A percentile compares a stretch with the other conserved stretches of the same genome.
Evolutionary conservation across 139 green algal species (phyloP).

Genomic region (Haematococcus sp.): DNA sequence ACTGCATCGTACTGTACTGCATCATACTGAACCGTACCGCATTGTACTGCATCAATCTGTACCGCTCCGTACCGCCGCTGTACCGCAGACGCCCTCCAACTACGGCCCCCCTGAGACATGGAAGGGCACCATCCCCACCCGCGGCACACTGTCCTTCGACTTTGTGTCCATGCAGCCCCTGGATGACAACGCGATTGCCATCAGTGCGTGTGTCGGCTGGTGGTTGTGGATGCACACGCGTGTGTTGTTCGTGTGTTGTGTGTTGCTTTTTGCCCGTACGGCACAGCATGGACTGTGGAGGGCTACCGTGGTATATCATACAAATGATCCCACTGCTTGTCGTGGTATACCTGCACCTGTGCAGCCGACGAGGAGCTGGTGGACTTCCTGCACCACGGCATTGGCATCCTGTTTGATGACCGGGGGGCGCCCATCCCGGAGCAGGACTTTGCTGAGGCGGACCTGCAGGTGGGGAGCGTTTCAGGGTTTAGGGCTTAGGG

Average conservation of each 20-base stretch:
- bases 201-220: too few relatives aligned
- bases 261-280: too few relatives aligned
- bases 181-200: too few relatives aligned
- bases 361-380: conserved; percentile 17
- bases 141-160: conserved; percentile 52
- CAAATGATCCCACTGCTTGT: too few relatives aligned
- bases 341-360: too few relatives aligned
- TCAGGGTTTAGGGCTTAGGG: neutral
- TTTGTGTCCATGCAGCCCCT: conserved; percentile 31
- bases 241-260: too few relatives aligned
- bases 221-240: too few relatives aligned
- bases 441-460: conserved; percentile 1
- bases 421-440: neutral
- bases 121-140: conserved; percentile 46
- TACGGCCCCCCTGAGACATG: conserved; percentile 49
- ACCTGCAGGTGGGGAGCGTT: conserved; percentile 8
- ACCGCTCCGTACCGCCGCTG: neutral
- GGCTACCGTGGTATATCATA: too few relatives aligned
- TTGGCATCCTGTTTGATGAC: conserved; percentile 17
- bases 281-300: too few relatives aligned
- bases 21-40: too few relatives aligned
- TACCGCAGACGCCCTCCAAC: conserved; percentile 27
- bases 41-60: too few relatives aligned
- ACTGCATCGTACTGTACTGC: neutral
- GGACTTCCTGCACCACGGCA: conserved; percentile 17